Evolutionary conservation across 2,329 filamentous ascomycete genomes (phyloP), one percentile per base, ranked within the genome.

Genomic region (Pseudogymnoascus pannorum): DNA sequence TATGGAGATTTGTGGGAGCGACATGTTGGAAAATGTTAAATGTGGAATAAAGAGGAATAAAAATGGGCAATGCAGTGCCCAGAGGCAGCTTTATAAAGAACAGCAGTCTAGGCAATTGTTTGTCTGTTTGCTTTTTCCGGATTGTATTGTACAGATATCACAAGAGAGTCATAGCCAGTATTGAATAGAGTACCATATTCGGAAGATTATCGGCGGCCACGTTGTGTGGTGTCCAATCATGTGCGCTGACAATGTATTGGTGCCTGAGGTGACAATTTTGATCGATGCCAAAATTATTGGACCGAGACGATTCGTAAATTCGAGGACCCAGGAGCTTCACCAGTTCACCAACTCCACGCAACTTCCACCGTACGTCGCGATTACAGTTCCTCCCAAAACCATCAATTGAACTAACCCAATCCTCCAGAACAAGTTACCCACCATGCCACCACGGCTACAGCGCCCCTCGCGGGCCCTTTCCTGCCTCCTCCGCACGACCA

Each of bases 371-470:
- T 51, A 51, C n/a, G 44, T 29, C n/a, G 18, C 24, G 24, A 51
- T 7, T n/a, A 1, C 24, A 51, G 29, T 3, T 8, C 14, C 44
- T 12, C 14, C 42, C 14, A 51, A 16, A 29, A 29, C n/a, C 44
- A 29, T 51, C 24, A 51, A 51, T 51, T 51, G 44, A 51, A 1
- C 44, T 51, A 51, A 51, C 44, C 16, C 14, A 7, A 16, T n/a
- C n/a, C 14, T 16, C 24, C 44, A 51, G 44, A 48, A 24, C 20
- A 57, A 36, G 51, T 16, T 26, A 5, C 18, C 31, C 60, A 72
- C 70, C 70, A 85, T 85, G 82, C 79, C 79, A 64, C 81, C 81
- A 44, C 77, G 81, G 71, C 70, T 70, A 68, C 68, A 69, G 44
- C 64, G 67, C 64, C 67, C 66, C 59, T 73, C 70, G 59, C 70